Evolutionary conservation across 768 basidiomycete genomes (phyloP).

Genomic region (Pleurotus salmoneostramineus): DNA sequence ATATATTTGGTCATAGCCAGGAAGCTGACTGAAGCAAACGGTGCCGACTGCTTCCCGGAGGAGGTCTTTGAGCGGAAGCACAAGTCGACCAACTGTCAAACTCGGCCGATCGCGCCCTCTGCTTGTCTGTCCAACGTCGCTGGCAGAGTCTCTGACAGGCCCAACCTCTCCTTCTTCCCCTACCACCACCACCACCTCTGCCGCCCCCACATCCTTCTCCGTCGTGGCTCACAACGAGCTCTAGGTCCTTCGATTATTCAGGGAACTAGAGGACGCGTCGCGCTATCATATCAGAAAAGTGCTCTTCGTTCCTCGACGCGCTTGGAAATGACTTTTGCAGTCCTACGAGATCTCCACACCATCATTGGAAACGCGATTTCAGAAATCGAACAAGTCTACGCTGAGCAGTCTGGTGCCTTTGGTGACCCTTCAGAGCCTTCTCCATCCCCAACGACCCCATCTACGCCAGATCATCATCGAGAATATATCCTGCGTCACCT

Average conservation of each 20-base stretch:
- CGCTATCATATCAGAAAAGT: too few relatives aligned
- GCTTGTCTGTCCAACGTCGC: not conserved
- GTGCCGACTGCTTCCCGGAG: not conserved
- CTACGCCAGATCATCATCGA: conserved; percentile 8
- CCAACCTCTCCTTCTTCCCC: not conserved
- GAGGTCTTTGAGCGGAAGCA: not conserved
- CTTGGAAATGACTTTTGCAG: conserved; percentile 51
- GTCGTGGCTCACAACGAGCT: not conserved
- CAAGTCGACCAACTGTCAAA: not conserved
- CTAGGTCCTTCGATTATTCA: too few relatives aligned
- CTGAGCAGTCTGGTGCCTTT: conserved; percentile 5
- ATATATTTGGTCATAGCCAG: not conserved
- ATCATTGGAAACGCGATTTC: conserved; percentile 67
- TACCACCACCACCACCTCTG: not conserved
- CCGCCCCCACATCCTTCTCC: not conserved
- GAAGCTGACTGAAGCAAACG: not conserved
- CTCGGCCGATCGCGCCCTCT: conserved; percentile 6
- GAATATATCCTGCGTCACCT: not conserved
- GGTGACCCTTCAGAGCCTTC: conserved; percentile 15
- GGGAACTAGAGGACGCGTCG: too few relatives aligned
- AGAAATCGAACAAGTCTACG: conserved; percentile 63
- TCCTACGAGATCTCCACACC: conserved; percentile 58
- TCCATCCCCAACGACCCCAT: conserved; percentile 10
- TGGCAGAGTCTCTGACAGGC: not conserved
- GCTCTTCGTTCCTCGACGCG: too few relatives aligned